Evolutionary conservation across 2,329 filamentous ascomycete species (phyloP).

Genomic region (Alternaria dauci): DNA sequence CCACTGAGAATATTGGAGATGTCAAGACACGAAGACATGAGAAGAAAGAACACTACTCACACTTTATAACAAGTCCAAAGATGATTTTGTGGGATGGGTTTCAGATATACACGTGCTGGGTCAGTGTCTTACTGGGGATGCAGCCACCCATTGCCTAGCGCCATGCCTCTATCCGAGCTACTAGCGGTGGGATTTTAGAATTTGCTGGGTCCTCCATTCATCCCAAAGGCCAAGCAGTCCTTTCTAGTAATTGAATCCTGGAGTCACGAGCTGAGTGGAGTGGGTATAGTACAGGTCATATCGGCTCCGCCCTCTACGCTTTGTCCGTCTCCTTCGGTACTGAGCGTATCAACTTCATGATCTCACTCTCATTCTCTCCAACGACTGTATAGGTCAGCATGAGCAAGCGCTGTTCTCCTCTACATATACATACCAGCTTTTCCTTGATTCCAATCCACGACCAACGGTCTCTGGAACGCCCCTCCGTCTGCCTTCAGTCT

Average conservation of each 20-base stretch:
- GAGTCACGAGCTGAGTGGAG: conserved; percentile 1
- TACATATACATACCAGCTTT: conserved; percentile 66
- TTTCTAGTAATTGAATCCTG: background rate
- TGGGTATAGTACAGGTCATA: conserved; percentile 13
- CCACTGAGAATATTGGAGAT: background rate
- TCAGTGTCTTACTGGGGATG: conserved; percentile 12
- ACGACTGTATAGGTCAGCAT: conserved; percentile 56
- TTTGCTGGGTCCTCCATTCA: background rate
- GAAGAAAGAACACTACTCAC: background rate
- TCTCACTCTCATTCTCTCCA: conserved; percentile 86
- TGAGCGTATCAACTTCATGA: conserved; percentile 78
- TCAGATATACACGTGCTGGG: conserved; percentile 15
- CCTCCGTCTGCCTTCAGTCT: conserved; percentile 75
- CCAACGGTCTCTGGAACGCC: conserved; percentile 78
- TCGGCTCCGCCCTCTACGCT: conserved; percentile 18
- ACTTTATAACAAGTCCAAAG: background rate
- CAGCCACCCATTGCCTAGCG: conserved; percentile 28
- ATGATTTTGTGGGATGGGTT: conserved; percentile 10
- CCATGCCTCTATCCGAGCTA: background rate
- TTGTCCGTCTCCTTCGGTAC: conserved; percentile 55
- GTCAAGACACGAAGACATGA: background rate
- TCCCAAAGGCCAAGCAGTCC: background rate
- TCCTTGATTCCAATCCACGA: conserved; percentile 96
- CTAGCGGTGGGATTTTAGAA: conserved; percentile 11
- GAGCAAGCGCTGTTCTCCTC: background rate